Evolutionary conservation across 257 asterid species (phyloP), one percentile per base, ranked within the genome.

Genomic region (Nicotiana sylvestris): DNA sequence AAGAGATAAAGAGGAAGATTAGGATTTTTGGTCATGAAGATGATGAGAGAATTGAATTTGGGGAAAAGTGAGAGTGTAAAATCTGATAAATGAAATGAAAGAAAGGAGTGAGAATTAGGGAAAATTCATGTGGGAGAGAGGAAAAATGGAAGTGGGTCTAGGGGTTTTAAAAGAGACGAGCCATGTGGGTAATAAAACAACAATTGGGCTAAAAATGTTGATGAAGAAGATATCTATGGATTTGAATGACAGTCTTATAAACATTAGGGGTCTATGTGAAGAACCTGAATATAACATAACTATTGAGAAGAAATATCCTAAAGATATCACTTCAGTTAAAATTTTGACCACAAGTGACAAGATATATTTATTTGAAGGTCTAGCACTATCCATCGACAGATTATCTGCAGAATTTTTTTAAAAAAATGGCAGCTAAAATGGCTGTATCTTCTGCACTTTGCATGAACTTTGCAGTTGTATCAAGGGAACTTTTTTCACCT

Each of bases 381-480:
- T 30, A 33, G 7, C 77, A 37, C 30, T 35, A 74, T 74, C 79
- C 39, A 49, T 74, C 62, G 43, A 49, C 79, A 72, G 4, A 27
- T 49, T 49, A 49, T 74, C 62, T 25, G 62, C 37, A 49, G 62
- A 8, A 25, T 0, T 4, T 30, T 39, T 58, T 76, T 77, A 5
- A 78, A 58, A 21, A 80, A 81, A 83, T 92, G 93, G 95, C 93
- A 74, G 89, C 95, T 61, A 88, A 89, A 76, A 81, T 88, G 78
- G 89, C 87, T 37, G 78, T 85, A 37, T 83, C 86, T 61, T 88
- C 87, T 76, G 81, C 87, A 78, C 83, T 89, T 56, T 83, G 81
- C 77, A 84, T 85, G 82, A 81, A 60, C 7, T 82, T 88, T 69
- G 86, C 86, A 81, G 81, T 87, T 15, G 33, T 13, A 53, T 82